Evolutionary conservation across 345 rosid genomes (phyloP).

Genomic region (Melastoma malabathricum): DNA sequence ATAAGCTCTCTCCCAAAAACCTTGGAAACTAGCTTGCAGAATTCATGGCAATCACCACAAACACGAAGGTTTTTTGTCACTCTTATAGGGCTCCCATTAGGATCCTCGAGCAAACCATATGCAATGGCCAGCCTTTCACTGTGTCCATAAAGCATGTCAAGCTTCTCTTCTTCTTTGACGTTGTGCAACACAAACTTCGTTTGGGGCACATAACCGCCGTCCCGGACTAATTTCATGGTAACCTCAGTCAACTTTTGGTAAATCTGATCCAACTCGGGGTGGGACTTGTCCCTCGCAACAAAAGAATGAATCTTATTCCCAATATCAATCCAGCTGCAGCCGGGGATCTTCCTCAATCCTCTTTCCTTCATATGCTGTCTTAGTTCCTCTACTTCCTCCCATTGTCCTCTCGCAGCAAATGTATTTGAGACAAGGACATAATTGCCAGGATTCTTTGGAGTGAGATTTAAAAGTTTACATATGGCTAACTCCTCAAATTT

Average conservation of each 20-base stretch:
- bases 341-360: conserved; percentile 73
- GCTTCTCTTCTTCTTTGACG: conserved; percentile 51
- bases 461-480: conserved; percentile 39
- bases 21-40: conserved; percentile 64
- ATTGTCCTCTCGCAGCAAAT: conserved; percentile 57
- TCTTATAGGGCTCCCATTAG: conserved; percentile 32
- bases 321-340: conserved; percentile 85
- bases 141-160: conserved; percentile 55
- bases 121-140: conserved; percentile 81
- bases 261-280: conserved; percentile 45
- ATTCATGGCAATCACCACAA: conserved; percentile 74
- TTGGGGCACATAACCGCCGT: conserved; percentile 57
- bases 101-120: conserved; percentile 42
- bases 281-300: conserved; percentile 70
- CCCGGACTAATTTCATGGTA: conserved; percentile 34
- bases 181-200: conserved; percentile 57
- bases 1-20: conserved; percentile 35
- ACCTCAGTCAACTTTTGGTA: conserved; percentile 39
- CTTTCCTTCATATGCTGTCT: conserved; percentile 54
- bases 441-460: conserved; percentile 58
- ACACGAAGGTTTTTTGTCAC: conserved; percentile 65
- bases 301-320: conserved; percentile 54
- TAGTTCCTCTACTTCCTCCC: conserved; percentile 55
- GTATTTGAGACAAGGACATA: conserved; percentile 71
- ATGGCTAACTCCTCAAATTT: conserved; percentile 59